Evolutionary conservation across 2,329 filamentous ascomycete genomes (phyloP).

Genomic region (Fusarium foetens): DNA sequence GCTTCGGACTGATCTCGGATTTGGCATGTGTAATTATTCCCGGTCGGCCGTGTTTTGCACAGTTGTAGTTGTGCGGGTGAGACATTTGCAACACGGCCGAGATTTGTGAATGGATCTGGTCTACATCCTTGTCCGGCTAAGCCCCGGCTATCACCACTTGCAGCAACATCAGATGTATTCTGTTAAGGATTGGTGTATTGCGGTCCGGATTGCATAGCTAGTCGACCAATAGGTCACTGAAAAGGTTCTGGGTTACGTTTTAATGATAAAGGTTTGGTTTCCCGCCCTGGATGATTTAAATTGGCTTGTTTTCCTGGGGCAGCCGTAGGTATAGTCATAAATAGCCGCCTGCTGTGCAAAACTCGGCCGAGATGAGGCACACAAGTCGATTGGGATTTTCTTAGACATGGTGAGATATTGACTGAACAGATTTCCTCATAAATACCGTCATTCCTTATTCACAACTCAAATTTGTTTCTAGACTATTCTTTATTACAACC

Average conservation of each 20-base stretch:
- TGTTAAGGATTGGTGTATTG: rapidly evolving
- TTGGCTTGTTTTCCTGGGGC: too few relatives aligned
- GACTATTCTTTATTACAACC: too few relatives aligned
- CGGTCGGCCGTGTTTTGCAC: neutral
- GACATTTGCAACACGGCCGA: neutral
- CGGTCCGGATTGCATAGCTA: rapidly evolving
- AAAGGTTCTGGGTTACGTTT: neutral
- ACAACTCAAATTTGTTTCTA: too few relatives aligned
- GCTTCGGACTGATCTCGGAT: neutral
- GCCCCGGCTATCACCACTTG: rapidly evolving
- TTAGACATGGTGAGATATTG: too few relatives aligned
- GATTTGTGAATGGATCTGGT: neutral
- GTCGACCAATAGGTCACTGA: rapidly evolving
- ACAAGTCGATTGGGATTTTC: too few relatives aligned
- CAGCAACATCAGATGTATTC: rapidly evolving
- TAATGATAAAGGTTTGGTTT: too few relatives aligned
- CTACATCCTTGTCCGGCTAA: rapidly evolving
- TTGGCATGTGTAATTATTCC: neutral
- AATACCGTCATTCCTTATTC: too few relatives aligned
- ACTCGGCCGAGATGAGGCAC: too few relatives aligned
- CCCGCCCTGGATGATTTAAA: too few relatives aligned
- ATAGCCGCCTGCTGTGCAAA: too few relatives aligned
- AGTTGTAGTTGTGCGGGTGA: neutral
- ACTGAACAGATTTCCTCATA: too few relatives aligned
- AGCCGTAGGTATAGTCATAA: too few relatives aligned